Conservation (phyloP, 352 stramenopile genomes). For the Thalassiosira hispida region DNA sequence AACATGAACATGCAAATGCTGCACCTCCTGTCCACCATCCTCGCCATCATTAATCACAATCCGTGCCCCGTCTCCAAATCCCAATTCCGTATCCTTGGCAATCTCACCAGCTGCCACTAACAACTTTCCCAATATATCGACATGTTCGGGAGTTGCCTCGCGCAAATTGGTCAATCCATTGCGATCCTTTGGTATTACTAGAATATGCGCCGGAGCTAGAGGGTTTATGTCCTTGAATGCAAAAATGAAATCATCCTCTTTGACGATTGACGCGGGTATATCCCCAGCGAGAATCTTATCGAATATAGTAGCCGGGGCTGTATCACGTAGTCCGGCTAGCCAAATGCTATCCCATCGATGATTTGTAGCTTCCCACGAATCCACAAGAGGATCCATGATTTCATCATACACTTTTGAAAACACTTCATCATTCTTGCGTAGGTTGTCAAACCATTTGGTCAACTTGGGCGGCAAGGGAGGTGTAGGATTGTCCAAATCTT, state of each 20-base stretch:
- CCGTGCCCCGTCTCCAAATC: slow-evolving; percentile 90
- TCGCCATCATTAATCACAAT: slow-evolving; percentile 98
- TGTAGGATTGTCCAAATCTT: slow-evolving; percentile 35
- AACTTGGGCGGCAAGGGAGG: slow-evolving; percentile 65
- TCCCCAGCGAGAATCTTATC: slow-evolving; percentile 96
- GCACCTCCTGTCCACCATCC: slow-evolving; percentile 87
- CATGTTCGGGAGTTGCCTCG: slow-evolving; percentile 83
- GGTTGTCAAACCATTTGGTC: slow-evolving; percentile 67
- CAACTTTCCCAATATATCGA: slow-evolving; percentile 91
- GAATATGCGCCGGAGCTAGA: slow-evolving; percentile 93
- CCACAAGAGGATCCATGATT: slow-evolving; percentile 58
- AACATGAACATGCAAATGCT: slow-evolving; percentile 89
- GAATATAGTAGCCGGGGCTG: slow-evolving; percentile 92
- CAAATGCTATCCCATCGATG: slow-evolving; percentile 80
- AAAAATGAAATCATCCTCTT: slow-evolving; percentile 93
- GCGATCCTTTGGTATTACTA: slow-evolving; percentile 96
- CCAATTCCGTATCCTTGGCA: slow-evolving; percentile 89
- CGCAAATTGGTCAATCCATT: slow-evolving; percentile 92
- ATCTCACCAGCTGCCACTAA: slow-evolving; percentile 93
- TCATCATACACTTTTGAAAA: slow-evolving; percentile 84
- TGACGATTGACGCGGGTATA: slow-evolving; percentile 95
- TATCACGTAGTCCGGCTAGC: slow-evolving; percentile 77
- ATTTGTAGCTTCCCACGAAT: slow-evolving; percentile 79
- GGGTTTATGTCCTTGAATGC: slow-evolving; percentile 99
- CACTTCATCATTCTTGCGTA: slow-evolving; percentile 62